Conservation (phyloP, 768 basidiomycete species). For the Mycena haematopus region DNA sequence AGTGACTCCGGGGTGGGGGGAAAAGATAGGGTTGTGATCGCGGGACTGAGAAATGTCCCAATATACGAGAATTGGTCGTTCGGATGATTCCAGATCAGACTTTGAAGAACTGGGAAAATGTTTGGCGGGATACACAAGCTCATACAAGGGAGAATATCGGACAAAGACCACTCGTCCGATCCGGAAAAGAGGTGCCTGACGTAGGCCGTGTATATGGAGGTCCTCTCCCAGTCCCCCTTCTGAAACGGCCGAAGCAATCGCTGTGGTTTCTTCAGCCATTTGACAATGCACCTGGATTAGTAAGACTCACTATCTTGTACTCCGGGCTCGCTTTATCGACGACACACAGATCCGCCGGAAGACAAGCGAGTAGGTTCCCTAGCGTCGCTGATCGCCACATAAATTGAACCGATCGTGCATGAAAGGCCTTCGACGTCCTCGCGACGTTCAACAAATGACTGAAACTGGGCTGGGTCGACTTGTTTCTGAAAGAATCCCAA, state of each 20-base stretch:
- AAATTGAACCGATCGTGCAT: background rate
- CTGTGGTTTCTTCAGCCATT: background rate
- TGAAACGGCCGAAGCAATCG: background rate
- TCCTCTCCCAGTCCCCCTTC: background rate
- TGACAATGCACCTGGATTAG: background rate
- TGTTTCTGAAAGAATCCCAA: too few species aligned
- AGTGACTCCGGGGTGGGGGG: background rate
- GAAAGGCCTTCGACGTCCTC: background rate
- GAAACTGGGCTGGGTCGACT: background rate
- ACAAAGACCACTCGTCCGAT: background rate
- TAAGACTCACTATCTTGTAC: background rate
- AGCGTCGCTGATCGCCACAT: background rate
- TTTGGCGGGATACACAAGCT: background rate
- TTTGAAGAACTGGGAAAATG: background rate
- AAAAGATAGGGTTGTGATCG: background rate
- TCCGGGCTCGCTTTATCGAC: background rate
- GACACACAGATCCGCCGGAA: background rate
- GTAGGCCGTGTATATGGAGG: background rate
- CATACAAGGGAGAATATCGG: background rate
- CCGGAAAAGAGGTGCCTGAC: background rate
- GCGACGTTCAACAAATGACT: background rate
- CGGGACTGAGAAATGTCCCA: background rate
- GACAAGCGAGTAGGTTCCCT: background rate
- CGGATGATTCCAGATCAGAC: background rate
- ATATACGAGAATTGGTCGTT: background rate